Evolutionary conservation across 495 filamentous ascomycete genomes (phyloP).

Genomic region (Sphaerosporella brunnea): DNA sequence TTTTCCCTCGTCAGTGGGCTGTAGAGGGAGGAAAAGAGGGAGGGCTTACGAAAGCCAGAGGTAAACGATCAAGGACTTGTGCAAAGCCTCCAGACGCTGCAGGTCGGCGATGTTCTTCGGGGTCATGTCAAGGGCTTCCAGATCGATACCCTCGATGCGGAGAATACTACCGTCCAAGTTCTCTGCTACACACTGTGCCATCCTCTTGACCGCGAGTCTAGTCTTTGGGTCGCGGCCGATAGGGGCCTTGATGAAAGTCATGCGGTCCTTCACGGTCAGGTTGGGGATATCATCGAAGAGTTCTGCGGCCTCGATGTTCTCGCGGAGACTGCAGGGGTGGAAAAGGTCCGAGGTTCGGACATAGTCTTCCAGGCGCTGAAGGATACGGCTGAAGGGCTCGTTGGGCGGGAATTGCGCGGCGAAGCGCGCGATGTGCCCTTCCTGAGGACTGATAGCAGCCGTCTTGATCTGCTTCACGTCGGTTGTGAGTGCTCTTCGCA

Average conservation of each 20-base stretch:
- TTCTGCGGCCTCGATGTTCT: conserved; percentile 46
- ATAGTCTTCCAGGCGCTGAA: conserved; percentile 52
- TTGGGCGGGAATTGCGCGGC: conserved; percentile 56
- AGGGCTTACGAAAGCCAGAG: conserved; percentile 47
- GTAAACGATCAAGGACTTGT: conserved; percentile 68
- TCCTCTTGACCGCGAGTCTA: conserved; percentile 33
- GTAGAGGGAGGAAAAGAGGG: conserved; percentile 10
- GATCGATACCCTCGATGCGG: conserved; percentile 42
- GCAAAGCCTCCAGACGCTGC: conserved; percentile 49
- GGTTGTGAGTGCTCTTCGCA: conserved; percentile 42
- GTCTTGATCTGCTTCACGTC: conserved; percentile 48
- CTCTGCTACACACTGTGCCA: conserved; percentile 49
- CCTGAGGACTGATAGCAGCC: conserved; percentile 59
- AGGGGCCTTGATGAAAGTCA: conserved; percentile 59
- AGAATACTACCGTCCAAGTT: conserved; percentile 45
- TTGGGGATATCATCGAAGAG: conserved; percentile 45
- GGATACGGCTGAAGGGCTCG: conserved; percentile 59
- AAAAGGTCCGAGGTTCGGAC: conserved; percentile 43
- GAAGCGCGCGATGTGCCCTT: conserved; percentile 48
- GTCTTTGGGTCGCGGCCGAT: conserved; percentile 28
- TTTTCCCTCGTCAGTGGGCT: not conserved
- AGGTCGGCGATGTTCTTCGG: conserved; percentile 39
- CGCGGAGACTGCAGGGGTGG: conserved; percentile 46
- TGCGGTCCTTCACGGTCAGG: conserved; percentile 51
- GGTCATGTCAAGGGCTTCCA: conserved; percentile 47